phyloP scores from a whole-genome alignment of 495 filamentous ascomycete species.

The Aspergillus cristatus region DNA sequence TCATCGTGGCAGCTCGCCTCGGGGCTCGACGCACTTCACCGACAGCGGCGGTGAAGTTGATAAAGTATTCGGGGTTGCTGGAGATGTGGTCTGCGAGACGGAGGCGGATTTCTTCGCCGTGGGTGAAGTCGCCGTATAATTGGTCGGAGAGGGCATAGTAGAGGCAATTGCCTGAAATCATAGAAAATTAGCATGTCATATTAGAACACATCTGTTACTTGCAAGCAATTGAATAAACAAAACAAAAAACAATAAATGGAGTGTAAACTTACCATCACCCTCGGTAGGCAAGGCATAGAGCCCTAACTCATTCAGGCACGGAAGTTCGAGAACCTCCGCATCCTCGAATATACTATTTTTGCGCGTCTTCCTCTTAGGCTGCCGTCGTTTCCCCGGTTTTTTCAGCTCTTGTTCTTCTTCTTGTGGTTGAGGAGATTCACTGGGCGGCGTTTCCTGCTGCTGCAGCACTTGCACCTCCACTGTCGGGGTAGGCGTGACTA shows the following conservation, averaged over 20 bases:
- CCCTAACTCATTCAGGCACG: conserved; percentile 27
- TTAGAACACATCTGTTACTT: too few relatives aligned
- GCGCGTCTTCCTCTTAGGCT: conserved; percentile 9
- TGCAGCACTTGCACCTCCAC: conserved; percentile 8
- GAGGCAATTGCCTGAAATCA: conserved; percentile 56
- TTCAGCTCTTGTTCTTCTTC: conserved; percentile 1
- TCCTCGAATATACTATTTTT: conserved; percentile 11
- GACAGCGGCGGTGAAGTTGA: conserved; percentile 53
- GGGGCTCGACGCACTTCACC: conserved; percentile 56
- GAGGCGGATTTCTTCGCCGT: conserved; percentile 50
- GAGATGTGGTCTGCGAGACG: conserved; percentile 55
- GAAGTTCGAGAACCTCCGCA: conserved; percentile 24
- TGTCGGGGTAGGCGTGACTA: conserved; percentile 24
- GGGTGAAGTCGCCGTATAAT: conserved; percentile 53
- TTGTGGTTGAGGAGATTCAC: conserved; percentile 3
- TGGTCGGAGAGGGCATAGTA: conserved; percentile 74
- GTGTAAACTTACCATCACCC: conserved; percentile 42
- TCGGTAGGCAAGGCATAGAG: conserved; percentile 37
- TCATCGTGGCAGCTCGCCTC: conserved; percentile 43
- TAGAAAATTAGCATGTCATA: not conserved
- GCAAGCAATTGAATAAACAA: too few relatives aligned
- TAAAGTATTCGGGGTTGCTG: conserved; percentile 52
- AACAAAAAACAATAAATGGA: too few relatives aligned
- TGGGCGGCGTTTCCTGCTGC: not conserved
- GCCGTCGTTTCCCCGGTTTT: conserved; percentile 4